phyloP scores from a whole-genome alignment of 441 rosid species.

The Raphanus hybrid region DNA sequence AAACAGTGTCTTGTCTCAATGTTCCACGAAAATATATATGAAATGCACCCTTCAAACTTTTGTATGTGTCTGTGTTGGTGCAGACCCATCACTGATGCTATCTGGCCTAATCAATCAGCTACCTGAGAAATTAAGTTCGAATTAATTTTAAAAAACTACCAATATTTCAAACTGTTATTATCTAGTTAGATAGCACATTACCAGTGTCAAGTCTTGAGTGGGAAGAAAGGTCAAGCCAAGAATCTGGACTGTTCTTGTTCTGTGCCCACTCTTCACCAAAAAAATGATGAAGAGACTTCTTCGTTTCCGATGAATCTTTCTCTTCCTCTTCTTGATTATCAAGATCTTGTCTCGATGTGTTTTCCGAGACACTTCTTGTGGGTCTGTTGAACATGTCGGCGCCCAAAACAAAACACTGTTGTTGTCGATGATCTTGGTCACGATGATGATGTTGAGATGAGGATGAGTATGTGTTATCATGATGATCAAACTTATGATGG shows the following conservation, averaged over 20 bases:
- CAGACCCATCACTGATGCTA: conserved; percentile 33
- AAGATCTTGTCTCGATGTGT: conserved; percentile 37
- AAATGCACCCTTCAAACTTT: conserved; percentile 28
- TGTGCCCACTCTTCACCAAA: conserved; percentile 53
- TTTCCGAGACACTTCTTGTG: conserved; percentile 34
- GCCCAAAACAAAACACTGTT: conserved; percentile 64
- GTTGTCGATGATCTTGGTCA: conserved; percentile 24
- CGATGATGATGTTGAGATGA: conserved; percentile 33
- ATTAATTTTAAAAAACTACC: background rate
- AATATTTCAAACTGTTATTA: background rate
- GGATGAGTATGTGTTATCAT: conserved; percentile 34
- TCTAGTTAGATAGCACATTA: conserved; percentile 21
- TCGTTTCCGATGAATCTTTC: conserved; percentile 44
- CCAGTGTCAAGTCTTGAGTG: conserved; percentile 56
- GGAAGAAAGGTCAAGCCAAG: conserved; percentile 66
- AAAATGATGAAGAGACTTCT: conserved; percentile 63
- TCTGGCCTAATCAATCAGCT: conserved; percentile 18
- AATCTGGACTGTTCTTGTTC: conserved; percentile 45
- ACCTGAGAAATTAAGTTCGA: conserved; percentile 17
- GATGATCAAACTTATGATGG: conserved; percentile 38
- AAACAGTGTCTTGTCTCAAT: conserved; percentile 41
- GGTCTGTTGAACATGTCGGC: conserved; percentile 63
- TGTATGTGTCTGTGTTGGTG: conserved; percentile 30
- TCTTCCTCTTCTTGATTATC: conserved; percentile 43
- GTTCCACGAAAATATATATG: conserved; percentile 40